phyloP scores from a whole-genome alignment of 441 rosid species.

The Metrosideros polymorpha region DNA sequence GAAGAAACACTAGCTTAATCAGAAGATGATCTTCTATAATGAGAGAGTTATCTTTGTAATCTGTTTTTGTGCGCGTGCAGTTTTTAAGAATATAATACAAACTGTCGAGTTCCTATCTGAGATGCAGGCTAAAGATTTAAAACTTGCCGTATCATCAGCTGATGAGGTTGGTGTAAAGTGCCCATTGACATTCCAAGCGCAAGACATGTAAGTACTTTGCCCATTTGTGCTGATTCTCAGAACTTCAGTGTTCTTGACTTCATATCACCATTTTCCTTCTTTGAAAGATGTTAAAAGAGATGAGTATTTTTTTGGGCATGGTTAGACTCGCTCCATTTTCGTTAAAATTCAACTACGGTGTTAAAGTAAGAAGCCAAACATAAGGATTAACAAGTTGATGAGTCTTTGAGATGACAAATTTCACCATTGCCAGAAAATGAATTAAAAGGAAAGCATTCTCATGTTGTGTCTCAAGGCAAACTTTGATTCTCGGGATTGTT shows the following conservation, averaged over 20 bases:
- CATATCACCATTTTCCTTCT: neutral
- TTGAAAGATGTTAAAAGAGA: neutral
- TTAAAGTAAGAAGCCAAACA: neutral
- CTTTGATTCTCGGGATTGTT: neutral
- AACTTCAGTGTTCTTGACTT: neutral
- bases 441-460: neutral
- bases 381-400: neutral
- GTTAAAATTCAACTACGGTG: neutral
- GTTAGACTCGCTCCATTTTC: neutral
- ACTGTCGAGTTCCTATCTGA: neutral
- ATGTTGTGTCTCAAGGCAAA: neutral
- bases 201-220: conserved; percentile 52
- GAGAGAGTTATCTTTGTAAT: neutral
- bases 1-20: neutral
- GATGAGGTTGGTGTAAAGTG: conserved; percentile 42
- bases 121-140: conserved; percentile 79
- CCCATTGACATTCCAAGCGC: conserved; percentile 51
- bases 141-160: conserved; percentile 61
- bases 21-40: neutral
- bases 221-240: neutral
- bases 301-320: neutral
- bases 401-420: neutral
- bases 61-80: neutral
- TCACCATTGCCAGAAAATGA: neutral
- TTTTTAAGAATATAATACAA: neutral